Evolutionary conservation across 495 filamentous ascomycete species (phyloP), one percentile per base, ranked within the genome.

Genomic region (Collariella sp.): DNA sequence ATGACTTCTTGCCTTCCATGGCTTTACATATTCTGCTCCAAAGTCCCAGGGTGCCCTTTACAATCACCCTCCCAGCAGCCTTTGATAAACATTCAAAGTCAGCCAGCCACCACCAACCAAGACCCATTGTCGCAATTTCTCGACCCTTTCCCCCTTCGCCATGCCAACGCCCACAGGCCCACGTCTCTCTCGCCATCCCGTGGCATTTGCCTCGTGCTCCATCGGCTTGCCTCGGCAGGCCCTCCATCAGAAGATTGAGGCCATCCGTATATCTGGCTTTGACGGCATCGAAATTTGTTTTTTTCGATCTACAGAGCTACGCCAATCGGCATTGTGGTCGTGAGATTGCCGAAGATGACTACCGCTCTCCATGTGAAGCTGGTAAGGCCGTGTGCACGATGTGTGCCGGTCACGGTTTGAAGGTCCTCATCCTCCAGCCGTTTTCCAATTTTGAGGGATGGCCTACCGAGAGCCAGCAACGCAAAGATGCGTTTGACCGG

Each of bases 371-470:
- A 0, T 69, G 72, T 31, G 61, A 67, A 3, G 76, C 80, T 0
- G 81, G 74, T 0, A 46, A 58, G 7, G 72, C 80, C 38, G 76
- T 88, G 38, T 71, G 70, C 20, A 68, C 63, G 3, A 60, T 84
- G 31, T 84, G 79, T 54, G 63, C 78, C 16, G 64, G 72, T 18
- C 70, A 79, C 29, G 59, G 67, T 0, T 71, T 91, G 6, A 71
- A 69, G 22, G 79, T 91, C 40, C 72, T 91, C 61, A 85, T 89
- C 71, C 66, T 94, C 10, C 88, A 91, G 61, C 86, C 88, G 0
- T 90, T 91, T 60, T 68, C 82, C 7, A 86, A 89, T 52, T 89
- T 90, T 59, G 88, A 94, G 59, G 88, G 87, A 6, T 93, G 87
- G 85, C 67, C 72, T 2, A 72, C 72, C 19, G 82, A 72, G 0